Percentiles rank a stretch among this genome's conserved stretches.
Conservation (phyloP, 2,329 filamentous ascomycete genomes). For the Trichothecium roseum region DNA sequence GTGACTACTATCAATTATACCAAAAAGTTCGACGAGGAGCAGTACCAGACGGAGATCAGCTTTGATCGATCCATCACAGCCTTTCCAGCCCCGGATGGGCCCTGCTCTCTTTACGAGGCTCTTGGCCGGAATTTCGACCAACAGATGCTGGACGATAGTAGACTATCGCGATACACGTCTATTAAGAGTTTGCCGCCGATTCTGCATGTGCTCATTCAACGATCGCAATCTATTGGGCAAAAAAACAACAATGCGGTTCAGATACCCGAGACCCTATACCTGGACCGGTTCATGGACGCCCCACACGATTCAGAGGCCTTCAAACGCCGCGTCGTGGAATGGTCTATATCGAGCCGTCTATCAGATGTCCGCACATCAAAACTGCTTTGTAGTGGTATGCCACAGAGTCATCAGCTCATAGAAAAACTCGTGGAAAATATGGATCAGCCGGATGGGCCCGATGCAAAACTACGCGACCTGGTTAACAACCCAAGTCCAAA, state of each 20-base stretch:
- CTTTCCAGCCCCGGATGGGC: slow-evolving; percentile 38
- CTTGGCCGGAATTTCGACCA: slow-evolving; percentile 79
- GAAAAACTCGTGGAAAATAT: too few species aligned
- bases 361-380: slow-evolving; percentile 26
- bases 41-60: slow-evolving; percentile 31
- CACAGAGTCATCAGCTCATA: too few species aligned
- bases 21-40: slow-evolving; percentile 35
- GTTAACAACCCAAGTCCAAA: too few species aligned
- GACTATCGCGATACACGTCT: slow-evolving; percentile 53
- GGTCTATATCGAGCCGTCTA: slow-evolving; percentile 62
- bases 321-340: slow-evolving; percentile 55
- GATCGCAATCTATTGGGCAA: slow-evolving; percentile 60
- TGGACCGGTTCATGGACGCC: slow-evolving; percentile 80
- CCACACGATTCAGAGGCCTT: slow-evolving; percentile 50
- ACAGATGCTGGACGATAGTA: slow-evolving; percentile 59
- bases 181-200: slow-evolving; percentile 73
- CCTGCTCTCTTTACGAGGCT: slow-evolving; percentile 66
- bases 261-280: slow-evolving; percentile 71
- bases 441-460: too few species aligned
- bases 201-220: slow-evolving; percentile 80
- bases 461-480: too few species aligned
- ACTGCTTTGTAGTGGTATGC: not conserved
- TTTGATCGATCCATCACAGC: slow-evolving; percentile 56
- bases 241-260: slow-evolving; percentile 72
- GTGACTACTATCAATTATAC: slow-evolving; percentile 51